These are phyloP conservation scores for Pseudovirgaria hyperparasitica DNA, from an alignment of 2,329 filamentous ascomycete species.

Conservation along the genomic window DNA sequence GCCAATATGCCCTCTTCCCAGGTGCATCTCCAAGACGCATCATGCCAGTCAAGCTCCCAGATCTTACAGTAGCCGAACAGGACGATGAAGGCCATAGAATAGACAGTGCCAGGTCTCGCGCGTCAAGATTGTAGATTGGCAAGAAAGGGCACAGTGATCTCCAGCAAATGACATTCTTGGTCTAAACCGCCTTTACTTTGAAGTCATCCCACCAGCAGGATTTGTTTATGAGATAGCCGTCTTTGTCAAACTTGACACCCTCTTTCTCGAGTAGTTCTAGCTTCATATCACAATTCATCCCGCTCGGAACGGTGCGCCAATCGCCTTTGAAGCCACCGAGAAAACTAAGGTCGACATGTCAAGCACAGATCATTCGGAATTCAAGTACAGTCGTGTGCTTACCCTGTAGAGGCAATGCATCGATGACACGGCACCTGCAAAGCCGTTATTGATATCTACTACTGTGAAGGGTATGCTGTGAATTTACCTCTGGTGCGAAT, in stretches of 20 bases:
- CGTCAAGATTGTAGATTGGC: constrained; percentile 6
- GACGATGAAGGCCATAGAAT: constrained; percentile 63
- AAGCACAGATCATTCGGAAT: constrained; percentile 1
- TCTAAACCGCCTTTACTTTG: constrained; percentile 5
- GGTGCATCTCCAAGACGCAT: constrained; percentile 57
- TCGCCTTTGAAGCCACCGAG: constrained; percentile 62
- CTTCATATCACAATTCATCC: constrained; percentile 53
- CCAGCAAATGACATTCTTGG: neutral
- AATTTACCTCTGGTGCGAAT: constrained; percentile 66
- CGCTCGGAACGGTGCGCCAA: constrained; percentile 48
- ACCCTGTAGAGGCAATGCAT: constrained; percentile 63
- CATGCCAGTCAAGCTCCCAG: constrained; percentile 60
- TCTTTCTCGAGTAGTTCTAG: constrained; percentile 47
- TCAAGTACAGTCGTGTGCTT: too few species aligned
- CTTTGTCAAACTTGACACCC: constrained; percentile 50
- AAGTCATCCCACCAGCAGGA: constrained; percentile 33
- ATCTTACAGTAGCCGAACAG: constrained; percentile 62
- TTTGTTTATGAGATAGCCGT: constrained; percentile 44
- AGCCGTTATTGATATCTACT: too few species aligned
- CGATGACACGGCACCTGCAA: constrained; percentile 79
- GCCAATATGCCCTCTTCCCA: constrained; percentile 55
- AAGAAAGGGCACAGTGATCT: neutral
- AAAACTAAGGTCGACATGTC: too few species aligned
- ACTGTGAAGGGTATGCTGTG: too few species aligned
- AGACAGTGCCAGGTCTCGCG: constrained; percentile 42